Percentiles rank a stretch among this genome's conserved stretches.
Conservation (phyloP, 176 grass and related monocot genomes). For the Cenchrus purpureus region DNA sequence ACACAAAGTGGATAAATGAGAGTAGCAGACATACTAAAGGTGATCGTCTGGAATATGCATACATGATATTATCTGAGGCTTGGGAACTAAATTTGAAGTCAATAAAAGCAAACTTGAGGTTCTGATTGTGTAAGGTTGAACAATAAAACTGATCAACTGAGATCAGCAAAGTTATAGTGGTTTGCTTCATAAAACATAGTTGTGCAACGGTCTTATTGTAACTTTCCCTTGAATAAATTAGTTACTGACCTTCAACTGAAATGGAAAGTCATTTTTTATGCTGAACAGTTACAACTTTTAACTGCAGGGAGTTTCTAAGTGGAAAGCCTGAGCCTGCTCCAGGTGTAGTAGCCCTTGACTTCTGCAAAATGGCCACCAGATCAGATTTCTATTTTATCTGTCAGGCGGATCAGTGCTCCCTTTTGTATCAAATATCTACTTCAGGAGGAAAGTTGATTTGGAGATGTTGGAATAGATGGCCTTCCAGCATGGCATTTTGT, state of each 20-base stretch:
- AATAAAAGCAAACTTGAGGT: too few relatives aligned
- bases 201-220: too few relatives aligned
- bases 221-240: background rate
- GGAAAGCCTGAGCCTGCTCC: background rate
- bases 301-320: background rate
- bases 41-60: too few relatives aligned
- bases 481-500: slow-evolving; percentile 29
- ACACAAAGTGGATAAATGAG: background rate
- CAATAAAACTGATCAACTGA: too few relatives aligned
- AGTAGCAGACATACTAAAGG: background rate
- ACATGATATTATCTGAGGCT: too few relatives aligned
- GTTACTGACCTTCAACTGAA: background rate
- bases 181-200: too few relatives aligned
- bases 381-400: slow-evolving; percentile 26
- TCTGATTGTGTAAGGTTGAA: too few relatives aligned
- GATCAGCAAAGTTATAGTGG: too few relatives aligned
- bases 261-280: background rate
- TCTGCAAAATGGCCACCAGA: background rate
- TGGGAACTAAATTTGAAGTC: too few relatives aligned
- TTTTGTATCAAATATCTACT: slow-evolving; percentile 6
- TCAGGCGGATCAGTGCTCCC: background rate
- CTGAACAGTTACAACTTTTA: background rate
- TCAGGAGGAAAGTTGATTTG: slow-evolving; percentile 4
- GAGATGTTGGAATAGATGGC: background rate
- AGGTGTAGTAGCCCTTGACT: background rate